Evolutionary conservation across 2,329 filamentous ascomycete species (phyloP), one percentile per base, ranked within the genome.

Genomic region (Ophiocordyceps robertsii): DNA sequence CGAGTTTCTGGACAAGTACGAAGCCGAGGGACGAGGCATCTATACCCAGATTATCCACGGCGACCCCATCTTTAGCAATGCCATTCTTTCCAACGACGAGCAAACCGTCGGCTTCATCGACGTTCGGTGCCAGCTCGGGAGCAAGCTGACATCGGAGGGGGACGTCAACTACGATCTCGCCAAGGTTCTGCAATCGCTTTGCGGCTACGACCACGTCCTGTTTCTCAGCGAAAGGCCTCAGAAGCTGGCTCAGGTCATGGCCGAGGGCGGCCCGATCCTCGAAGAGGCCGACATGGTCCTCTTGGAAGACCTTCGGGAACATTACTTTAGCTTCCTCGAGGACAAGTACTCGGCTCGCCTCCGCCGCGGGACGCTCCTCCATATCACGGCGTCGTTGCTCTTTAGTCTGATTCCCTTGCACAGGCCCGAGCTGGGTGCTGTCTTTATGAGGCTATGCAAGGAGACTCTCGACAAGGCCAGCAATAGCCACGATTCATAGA

Each of bases 381-480:
- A 51, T n/a, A 52, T 59, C 29, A 55, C 56, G 2, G 56, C 55
- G 1, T 53, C 52, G 13, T 44, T 58, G 9, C 49, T 57, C 40
- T 57, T 57, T 45, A 59, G 49, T 16, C 47, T 57, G 1, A 54
- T 58, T 37, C 56, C 56, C 11, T 44, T 58, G 38, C 56, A 57
- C 44, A 49, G 53, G 16, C 45, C 49, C 2, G 53, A 55, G 45
- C 42, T 56, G 2, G 49, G 45, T 16, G 38, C 48, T n/a, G 47
- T 58, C 12, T 56, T 58, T 42, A 39, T 58, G 31, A 43, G 50
- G 13, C 39, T 54, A 38, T 54, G 52, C 41, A 44, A 50, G 41
- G 52, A 54, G 40, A 51, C 52, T 16, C 48, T 55, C n/a, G 46
- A 53, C 35, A 53, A 52, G 44, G 51, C 51, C 2, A 19, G 19